Conservation (phyloP, 192 early-diverging fungal genomes). For the Coemansia sp. region DNA sequence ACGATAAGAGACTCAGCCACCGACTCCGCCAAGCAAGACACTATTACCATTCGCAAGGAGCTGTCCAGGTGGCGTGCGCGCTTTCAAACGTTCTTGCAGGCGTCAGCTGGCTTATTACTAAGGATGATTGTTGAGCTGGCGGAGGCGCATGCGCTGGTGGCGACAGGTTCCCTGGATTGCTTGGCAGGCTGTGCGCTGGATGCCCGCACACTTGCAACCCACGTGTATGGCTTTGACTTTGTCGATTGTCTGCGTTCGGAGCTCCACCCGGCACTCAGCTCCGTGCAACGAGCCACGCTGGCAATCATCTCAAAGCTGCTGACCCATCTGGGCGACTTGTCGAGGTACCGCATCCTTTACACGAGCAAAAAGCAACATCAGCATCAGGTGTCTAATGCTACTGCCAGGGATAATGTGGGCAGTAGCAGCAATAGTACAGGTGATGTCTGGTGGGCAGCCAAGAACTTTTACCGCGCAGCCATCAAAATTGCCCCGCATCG, state of each 20-base stretch:
- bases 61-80: conserved; percentile 39
- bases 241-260: conserved; percentile 29
- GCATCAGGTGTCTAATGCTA: background rate
- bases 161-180: conserved; percentile 5
- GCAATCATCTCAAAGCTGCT: conserved; percentile 31
- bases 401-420: background rate
- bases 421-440: conserved; percentile 6
- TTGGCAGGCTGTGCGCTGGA: conserved; percentile 25
- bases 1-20: background rate
- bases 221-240: conserved; percentile 33
- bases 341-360: conserved; percentile 41
- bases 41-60: conserved; percentile 12
- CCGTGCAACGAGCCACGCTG: conserved; percentile 29
- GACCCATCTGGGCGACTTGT: conserved; percentile 46
- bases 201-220: conserved; percentile 29
- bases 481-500: conserved; percentile 46
- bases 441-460: conserved; percentile 40
- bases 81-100: conserved; percentile 40
- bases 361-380: conserved; percentile 27
- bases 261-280: conserved; percentile 28
- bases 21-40: background rate
- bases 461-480: conserved; percentile 43
- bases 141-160: conserved; percentile 27
- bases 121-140: conserved; percentile 39
- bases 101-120: conserved; percentile 28